Evolutionary conservation across 148 eudicot species (phyloP).

Genomic region (Talinum fruticosum): DNA sequence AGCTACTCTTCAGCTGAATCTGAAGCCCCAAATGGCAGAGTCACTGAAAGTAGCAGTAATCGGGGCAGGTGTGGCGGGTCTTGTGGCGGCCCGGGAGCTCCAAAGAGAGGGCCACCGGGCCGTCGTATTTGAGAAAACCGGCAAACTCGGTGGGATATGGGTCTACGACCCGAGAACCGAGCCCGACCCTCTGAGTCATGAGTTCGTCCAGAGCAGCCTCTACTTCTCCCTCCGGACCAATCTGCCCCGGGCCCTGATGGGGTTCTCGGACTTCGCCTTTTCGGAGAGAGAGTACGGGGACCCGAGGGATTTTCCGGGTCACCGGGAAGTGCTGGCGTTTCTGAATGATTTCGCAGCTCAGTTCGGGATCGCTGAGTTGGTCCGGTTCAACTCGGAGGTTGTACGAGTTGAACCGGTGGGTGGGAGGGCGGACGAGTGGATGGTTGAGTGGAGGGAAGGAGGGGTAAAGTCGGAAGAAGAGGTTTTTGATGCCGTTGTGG

Average conservation of each 20-base stretch:
- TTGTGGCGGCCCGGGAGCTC: conserved; percentile 45
- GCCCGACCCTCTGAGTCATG: conserved; percentile 39
- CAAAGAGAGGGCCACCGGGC: conserved; percentile 37
- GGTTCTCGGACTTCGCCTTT: conserved; percentile 46
- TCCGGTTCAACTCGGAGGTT: conserved; percentile 45
- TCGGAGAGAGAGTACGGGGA: conserved; percentile 29
- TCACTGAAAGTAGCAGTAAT: conserved; percentile 47
- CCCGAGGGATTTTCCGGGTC: conserved; percentile 47
- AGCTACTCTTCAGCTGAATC: too few species aligned
- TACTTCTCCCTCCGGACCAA: conserved; percentile 51
- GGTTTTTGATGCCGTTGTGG: conserved; percentile 55
- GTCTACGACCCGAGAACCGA: conserved; percentile 50
- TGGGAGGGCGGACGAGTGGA: conserved; percentile 32
- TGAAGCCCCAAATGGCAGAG: neutral
- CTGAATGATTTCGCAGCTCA: conserved; percentile 40
- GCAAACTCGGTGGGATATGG: conserved; percentile 52
- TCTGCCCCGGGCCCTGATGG: conserved; percentile 45
- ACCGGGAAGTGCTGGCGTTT: conserved; percentile 45
- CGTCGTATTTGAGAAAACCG: conserved; percentile 37
- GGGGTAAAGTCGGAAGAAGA: conserved; percentile 27
- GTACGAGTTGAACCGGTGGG: conserved; percentile 43
- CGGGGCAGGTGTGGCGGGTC: conserved; percentile 54
- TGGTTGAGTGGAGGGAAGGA: conserved; percentile 42
- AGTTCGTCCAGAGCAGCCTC: conserved; percentile 46
- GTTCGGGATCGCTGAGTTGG: conserved; percentile 39